Base-by-base conservation (phyloP, 768 basidiomycete genomes). In the Pleurotus platypus region DNA sequence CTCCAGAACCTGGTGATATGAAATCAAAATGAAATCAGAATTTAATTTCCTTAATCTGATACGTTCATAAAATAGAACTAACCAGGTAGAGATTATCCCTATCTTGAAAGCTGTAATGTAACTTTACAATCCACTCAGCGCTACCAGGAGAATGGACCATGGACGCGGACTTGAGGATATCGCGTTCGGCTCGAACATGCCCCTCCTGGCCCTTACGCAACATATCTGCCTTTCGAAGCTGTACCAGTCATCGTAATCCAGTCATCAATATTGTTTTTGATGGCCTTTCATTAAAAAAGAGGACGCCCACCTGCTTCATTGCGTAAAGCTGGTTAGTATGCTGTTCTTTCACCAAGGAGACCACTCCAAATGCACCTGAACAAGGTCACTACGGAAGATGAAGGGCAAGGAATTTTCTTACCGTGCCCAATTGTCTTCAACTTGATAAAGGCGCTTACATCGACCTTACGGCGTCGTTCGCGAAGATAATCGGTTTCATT, bases 141-240 rank as follows among this genome's bases (percentile, higher is more conserved):
- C 83, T 81, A 59, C 81, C 80, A 57, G 88, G 82, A 40, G 90
- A 85, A 68, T 81, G 80, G 65, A 89, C 85, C 62, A 88, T 76
- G 11, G 94, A 89, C 5, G 95, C 95, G 30, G 92, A 90, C 72
- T 92, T 93, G 58, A 98, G 83, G 43, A 98, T 78, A 65, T 98
- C 94, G 67, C 94, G 88, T 70, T 98, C 94, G 42, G 95, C 96
- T 53, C 94, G 87, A 67, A 97, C 90, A 71, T 98, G 96, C 1
- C 94, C 96, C 74, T 98, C 96, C 71, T 98, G 96, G 20, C 94
- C 92, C 77, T 94, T 95, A 53, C 92, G 87, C 67, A 96, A 80
- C 93, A 96, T 94, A 71, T 94, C 92, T 60, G 83, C 83, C 75
- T 92, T 93, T 61, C 91, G 84, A 68, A 92, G 76, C 90, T 91